These are phyloP conservation scores for Fusarium vanettenii DNA, from an alignment of 2,329 filamentous ascomycete species.

Conservation along the genomic window DNA sequence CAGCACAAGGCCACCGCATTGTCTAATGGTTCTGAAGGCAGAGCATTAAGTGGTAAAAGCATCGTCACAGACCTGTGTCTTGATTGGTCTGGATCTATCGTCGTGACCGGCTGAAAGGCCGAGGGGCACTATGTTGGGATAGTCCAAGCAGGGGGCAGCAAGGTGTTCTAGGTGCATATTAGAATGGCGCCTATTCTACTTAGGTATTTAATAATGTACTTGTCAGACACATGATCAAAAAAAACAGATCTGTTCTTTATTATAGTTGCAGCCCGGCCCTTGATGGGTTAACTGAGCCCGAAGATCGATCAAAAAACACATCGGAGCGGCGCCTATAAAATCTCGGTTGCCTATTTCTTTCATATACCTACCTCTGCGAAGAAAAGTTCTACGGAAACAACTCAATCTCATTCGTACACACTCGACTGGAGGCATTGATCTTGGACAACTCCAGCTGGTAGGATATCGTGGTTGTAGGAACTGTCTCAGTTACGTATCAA, in stretches of 20 bases:
- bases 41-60: not conserved
- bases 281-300: too few relatives aligned
- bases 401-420: not conserved
- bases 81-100: not conserved
- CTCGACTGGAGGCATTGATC: not conserved
- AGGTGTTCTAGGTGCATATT: not conserved
- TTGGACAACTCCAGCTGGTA: not conserved
- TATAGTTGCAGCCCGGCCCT: too few relatives aligned
- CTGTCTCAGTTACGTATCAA: not conserved
- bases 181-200: not conserved
- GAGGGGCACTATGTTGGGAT: not conserved
- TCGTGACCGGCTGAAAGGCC: not conserved
- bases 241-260: too few relatives aligned
- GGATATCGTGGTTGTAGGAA: not conserved
- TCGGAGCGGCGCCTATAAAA: not conserved
- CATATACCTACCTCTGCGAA: not conserved
- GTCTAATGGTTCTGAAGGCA: not conserved
- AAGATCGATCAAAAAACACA: too few relatives aligned
- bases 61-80: not conserved
- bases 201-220: too few relatives aligned
- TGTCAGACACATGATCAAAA: too few relatives aligned
- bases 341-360: not conserved
- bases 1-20: not conserved
- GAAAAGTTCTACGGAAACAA: not conserved
- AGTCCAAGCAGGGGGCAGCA: not conserved